Percentiles rank a stretch among this genome's conserved stretches.
Evolutionary conservation across 768 basidiomycete genomes (phyloP).

Genomic region (Mycena venus): DNA sequence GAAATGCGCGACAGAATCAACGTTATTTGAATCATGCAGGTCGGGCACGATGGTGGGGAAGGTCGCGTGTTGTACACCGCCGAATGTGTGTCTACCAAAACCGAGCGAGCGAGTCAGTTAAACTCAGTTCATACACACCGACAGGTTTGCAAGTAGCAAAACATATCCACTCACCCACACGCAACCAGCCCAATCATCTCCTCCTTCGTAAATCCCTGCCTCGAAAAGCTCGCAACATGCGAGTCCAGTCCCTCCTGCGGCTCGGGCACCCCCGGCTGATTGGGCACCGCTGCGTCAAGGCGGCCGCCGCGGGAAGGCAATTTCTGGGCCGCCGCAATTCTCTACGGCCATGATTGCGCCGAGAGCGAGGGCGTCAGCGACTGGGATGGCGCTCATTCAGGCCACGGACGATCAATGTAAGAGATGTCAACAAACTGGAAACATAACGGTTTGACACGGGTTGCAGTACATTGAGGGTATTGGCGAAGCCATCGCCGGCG

Average conservation of each 20-base stretch:
- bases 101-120: background rate
- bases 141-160: background rate
- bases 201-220: background rate
- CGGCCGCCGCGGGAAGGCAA: conserved; percentile 11
- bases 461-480: background rate
- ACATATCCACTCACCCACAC: conserved; percentile 4
- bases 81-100: background rate
- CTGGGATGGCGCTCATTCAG: background rate
- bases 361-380: background rate
- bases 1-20: conserved; percentile 9
- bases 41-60: conserved; percentile 11
- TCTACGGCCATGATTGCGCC: background rate
- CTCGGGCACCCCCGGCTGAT: background rate
- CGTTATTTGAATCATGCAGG: background rate
- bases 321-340: conserved; percentile 2
- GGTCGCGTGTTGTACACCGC: conserved; percentile 5
- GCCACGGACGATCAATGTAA: background rate
- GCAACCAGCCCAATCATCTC: conserved; percentile 14
- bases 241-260: background rate
- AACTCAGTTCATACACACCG: background rate
- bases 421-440: background rate
- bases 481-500: no score
- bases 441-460: background rate
- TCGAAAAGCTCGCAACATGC: background rate
- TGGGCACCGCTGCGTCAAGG: background rate